Base-by-base conservation (phyloP, 495 filamentous ascomycete species). In the Tricharina praecox region DNA sequence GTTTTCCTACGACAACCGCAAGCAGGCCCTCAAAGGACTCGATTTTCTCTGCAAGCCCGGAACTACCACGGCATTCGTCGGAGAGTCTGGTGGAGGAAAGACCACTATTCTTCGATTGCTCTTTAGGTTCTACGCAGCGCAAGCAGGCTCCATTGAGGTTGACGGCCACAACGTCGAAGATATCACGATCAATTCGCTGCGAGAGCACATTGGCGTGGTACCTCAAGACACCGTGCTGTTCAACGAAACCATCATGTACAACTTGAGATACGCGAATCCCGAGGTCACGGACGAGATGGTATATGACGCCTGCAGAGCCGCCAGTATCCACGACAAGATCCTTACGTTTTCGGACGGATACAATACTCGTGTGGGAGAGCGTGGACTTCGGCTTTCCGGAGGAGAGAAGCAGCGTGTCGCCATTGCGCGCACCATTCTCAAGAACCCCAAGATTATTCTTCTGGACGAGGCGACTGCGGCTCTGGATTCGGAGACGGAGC, bases 371-470 rank as follows among this genome's bases (percentile, higher is more conserved):
- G 90, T 97, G 19, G 90, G 90, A 53, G 90, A 97, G 64, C 85
- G 90, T 38, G 90, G 90, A 18, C 70, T 96, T 10, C 78, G 88
- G 5, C 74, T 97, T 7, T 93, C 84, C 41, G 90, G 90, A 16
- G 90, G 90, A 28, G 90, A 97, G 66, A 94, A 94, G 64, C 90
- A 97, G 64, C 82, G 90, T 24, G 85, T 96, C 33, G 90, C 90
- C 7, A 97, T 97, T 59, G 92, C 90, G 37, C 79, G 90, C 34
- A 94, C 90, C 10, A 93, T 97, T 48, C 69, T 97, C 44, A 97
- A 97, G 64, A 80, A 93, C 55, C 90, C 90, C 15, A 82, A 81
- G 30, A 87, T 97, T 52, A 95, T 97, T 62, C 80, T 97, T 59
- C 67, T 97, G 13, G 90, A 97, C 59, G 90, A 97, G 64, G 90